Conservation (phyloP, 164 flowering plant genomes). For the Nymphaea thermarum region DNA sequence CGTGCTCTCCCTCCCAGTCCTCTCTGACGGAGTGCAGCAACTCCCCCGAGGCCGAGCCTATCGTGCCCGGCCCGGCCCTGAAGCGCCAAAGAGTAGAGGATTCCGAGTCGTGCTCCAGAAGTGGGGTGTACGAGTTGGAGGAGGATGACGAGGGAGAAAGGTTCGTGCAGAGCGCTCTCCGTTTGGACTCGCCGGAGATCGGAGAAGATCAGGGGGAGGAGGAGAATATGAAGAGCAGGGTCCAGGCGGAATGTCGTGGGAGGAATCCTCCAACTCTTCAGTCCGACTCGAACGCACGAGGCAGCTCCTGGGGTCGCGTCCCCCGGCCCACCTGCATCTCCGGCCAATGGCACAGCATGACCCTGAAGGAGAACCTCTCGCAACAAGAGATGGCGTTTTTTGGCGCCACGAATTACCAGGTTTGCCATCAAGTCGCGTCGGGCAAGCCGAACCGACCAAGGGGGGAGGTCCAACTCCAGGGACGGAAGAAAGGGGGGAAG, state of each 20-base stretch:
- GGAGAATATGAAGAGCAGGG: background rate
- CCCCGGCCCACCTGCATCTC: background rate
- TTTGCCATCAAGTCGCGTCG: background rate
- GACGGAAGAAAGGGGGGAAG: slow-evolving; percentile 16
- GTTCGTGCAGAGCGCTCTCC: background rate
- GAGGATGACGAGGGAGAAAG: background rate
- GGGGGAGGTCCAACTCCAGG: background rate
- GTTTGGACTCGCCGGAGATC: background rate
- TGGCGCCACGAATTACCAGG: background rate
- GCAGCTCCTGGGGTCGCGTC: background rate
- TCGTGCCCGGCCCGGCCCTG: background rate
- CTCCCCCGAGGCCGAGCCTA: background rate
- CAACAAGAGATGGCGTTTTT: background rate
- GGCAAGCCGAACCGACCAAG: background rate
- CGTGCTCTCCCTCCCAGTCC: background rate
- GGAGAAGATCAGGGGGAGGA: background rate
- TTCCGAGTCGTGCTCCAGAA: background rate
- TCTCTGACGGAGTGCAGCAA: background rate
- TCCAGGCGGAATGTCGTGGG: background rate
- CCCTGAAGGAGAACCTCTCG: background rate
- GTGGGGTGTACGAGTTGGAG: background rate
- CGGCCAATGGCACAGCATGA: background rate
- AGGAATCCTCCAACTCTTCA: background rate
- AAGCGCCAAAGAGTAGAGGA: background rate
- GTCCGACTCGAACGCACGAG: background rate